Base-by-base conservation (phyloP, 495 filamentous ascomycete genomes). In the Xylaria acuta region DNA sequence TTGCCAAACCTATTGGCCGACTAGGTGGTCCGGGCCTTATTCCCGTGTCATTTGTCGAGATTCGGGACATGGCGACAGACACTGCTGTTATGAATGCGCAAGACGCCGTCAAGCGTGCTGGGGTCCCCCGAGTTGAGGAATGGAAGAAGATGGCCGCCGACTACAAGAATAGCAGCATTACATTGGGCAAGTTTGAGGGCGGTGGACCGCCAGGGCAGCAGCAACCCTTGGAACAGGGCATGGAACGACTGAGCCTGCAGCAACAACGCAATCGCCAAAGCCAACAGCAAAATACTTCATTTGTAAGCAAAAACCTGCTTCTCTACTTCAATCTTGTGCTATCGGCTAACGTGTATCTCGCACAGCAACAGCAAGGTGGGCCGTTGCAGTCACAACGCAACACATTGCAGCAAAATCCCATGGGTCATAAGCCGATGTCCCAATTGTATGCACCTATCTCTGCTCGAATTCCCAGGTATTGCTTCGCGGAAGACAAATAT, bases 81-180 rank as follows among this genome's bases (percentile, higher is more conserved):
- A 88, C 92, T 73, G 87, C 94, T 4, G 94, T 98, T 0, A 80
- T 88, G 11, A 95, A 98, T 81, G 88, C 94, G 5, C 87, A 93
- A 41, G 95, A 95, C 14, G 95, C 97, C 8, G 93, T 99, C 65
- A 90, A 89, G 72, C 88, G 90, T 76, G 96, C 97, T 51, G 96
- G 96, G 11, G 94, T 99, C 53, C 96, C 97, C n/a, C 92, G 92
- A 79, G 97, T 99, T 16, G 96, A 99, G 79, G 97, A 98, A 76
- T 99, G 96, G 96, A 98, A 99, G 87, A 97, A 97, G 84, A 97
- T 98, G 94, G 96, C 96, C 12, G 94, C 94, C 30, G 95, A 98
- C 62, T 99, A 98, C 84, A 99, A 99, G 86, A 97, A 98, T 79
- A 97, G 94, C 81, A 98, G 95, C 81, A 98, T 98, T 79, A 93